phyloP scores from a whole-genome alignment of 208 protist genomes.

The Leishmania aethiopica region DNA sequence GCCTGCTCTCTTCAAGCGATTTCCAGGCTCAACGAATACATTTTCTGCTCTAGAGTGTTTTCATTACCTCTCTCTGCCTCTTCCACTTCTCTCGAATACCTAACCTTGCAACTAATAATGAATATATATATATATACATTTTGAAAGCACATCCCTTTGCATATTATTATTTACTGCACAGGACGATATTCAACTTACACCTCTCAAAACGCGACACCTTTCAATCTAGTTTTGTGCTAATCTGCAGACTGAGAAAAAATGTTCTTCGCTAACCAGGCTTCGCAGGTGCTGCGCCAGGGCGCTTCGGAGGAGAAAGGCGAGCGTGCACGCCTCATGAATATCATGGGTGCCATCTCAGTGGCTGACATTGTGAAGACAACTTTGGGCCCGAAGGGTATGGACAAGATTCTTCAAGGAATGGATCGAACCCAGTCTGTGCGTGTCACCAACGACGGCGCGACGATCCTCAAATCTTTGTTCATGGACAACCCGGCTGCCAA shows the following conservation, averaged over 20 bases:
- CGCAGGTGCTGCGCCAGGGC: constrained; percentile 82
- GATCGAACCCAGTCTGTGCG: constrained; percentile 84
- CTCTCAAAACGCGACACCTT: background rate
- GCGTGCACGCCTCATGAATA: constrained; percentile 91
- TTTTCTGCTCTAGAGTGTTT: background rate
- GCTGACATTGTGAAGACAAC: constrained; percentile 99
- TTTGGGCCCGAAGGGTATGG: constrained; percentile 99
- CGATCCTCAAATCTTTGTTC: constrained; percentile 98
- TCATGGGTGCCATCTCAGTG: constrained; percentile 89
- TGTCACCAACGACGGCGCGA: constrained; percentile 99
- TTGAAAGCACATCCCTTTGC: background rate
- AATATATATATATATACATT: background rate
- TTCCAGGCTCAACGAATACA: background rate
- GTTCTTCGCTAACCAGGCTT: constrained; percentile 83
- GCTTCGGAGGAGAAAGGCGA: constrained; percentile 94
- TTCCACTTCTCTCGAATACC: background rate
- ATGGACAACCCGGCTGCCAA: constrained; percentile 99
- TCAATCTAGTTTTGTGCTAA: constrained; percentile 7
- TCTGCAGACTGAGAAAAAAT: constrained; percentile 28
- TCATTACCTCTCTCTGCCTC: background rate
- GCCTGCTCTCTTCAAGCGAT: background rate
- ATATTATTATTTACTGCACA: constrained; percentile 26
- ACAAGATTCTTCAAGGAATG: constrained; percentile 94
- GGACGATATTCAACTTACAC: background rate
- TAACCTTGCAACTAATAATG: background rate